These are phyloP conservation scores for Calendula officinalis DNA, from an alignment of 129 eudicot species.

Conservation along the genomic window DNA sequence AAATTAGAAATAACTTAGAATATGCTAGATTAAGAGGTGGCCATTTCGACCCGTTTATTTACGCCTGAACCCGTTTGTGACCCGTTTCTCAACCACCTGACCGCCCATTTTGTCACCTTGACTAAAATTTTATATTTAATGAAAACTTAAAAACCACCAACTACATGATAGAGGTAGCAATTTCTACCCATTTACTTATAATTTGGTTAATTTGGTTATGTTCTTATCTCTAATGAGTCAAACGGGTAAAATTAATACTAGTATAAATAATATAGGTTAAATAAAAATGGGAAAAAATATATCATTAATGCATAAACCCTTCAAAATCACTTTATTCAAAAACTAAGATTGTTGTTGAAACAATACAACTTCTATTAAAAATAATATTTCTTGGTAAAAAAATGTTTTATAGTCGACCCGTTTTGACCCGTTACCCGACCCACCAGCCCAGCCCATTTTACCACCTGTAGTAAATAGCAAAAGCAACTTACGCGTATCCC, in stretches of 20 bases:
- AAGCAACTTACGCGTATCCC: slow-evolving; percentile 78
- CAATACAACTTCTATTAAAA: not conserved
- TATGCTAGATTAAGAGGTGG: not conserved
- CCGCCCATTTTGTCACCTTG: too few species aligned
- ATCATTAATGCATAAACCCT: slow-evolving; percentile 2
- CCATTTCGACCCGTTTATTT: too few species aligned
- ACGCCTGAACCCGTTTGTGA: too few species aligned
- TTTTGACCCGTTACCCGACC: not conserved
- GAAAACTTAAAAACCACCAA: too few species aligned
- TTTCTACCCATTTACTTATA: slow-evolving; percentile 4
- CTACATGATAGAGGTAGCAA: too few species aligned
- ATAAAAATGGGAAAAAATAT: too few species aligned
- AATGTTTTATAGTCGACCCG: not conserved
- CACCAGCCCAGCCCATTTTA: not conserved
- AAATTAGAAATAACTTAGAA: not conserved
- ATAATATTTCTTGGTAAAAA: not conserved
- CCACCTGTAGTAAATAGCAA: slow-evolving; percentile 1
- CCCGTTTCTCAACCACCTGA: too few species aligned
- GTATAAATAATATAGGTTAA: not conserved
- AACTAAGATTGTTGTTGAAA: not conserved
- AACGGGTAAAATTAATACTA: not conserved
- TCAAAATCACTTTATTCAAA: not conserved
- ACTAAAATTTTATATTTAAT: too few species aligned
- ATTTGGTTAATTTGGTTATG: slow-evolving; percentile 6
- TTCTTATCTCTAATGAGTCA: slow-evolving; percentile 3